phyloP scores from a whole-genome alignment of 2,329 filamentous ascomycete species.

The Cladosporium sp. region DNA sequence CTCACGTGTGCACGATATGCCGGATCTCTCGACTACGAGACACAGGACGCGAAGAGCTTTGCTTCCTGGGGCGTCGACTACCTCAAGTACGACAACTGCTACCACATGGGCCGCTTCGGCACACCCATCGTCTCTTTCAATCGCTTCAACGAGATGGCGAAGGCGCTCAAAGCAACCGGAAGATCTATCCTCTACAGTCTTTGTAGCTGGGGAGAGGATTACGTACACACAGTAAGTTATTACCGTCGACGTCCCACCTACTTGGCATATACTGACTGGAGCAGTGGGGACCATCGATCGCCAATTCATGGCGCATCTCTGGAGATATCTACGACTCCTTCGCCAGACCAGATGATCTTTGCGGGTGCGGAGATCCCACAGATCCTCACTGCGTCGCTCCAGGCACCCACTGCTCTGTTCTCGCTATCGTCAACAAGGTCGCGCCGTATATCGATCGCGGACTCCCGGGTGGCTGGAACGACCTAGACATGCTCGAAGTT shows the following conservation, averaged over 20 bases:
- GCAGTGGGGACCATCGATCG: constrained; percentile 48
- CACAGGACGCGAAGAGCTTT: constrained; percentile 55
- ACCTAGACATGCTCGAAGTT: constrained; percentile 53
- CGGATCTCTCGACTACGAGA: constrained; percentile 54
- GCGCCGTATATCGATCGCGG: constrained; percentile 45
- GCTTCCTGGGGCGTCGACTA: constrained; percentile 57
- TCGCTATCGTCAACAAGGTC: constrained; percentile 55
- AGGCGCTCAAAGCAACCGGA: constrained; percentile 51
- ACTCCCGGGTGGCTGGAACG: constrained; percentile 51
- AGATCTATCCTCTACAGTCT: constrained; percentile 50
- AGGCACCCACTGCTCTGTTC: constrained; percentile 52
- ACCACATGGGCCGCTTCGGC: constrained; percentile 55
- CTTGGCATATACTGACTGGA: constrained; percentile 39
- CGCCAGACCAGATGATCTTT: constrained; percentile 46
- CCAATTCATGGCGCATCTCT: constrained; percentile 51
- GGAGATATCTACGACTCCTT: constrained; percentile 53
- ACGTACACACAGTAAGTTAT: constrained; percentile 6
- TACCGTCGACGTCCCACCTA: too few species aligned
- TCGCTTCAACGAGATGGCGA: constrained; percentile 52
- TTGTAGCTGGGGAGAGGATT: constrained; percentile 56
- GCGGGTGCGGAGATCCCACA: constrained; percentile 43
- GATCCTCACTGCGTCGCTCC: constrained; percentile 48
- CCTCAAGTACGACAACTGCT: constrained; percentile 58
- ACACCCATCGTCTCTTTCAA: constrained; percentile 49
- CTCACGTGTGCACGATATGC: constrained; percentile 45